Evolutionary conservation across 192 early-diverging fungal genomes (phyloP).

Genomic region (Rhizophagus clarus): DNA sequence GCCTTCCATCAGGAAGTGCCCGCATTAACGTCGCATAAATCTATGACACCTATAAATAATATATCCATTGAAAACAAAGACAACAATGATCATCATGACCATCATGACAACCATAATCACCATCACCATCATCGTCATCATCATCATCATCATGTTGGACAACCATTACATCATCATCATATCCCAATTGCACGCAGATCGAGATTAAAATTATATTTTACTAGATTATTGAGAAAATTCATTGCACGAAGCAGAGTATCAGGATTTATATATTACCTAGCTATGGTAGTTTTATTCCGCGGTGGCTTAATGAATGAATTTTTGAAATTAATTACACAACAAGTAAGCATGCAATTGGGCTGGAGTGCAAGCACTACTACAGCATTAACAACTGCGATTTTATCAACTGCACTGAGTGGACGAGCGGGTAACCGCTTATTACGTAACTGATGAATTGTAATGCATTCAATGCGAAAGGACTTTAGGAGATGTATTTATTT

Average conservation of each 20-base stretch:
- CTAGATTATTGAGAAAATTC: constrained; percentile 16
- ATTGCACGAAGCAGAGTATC: constrained; percentile 10
- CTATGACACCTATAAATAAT: background rate
- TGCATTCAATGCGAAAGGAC: too few species aligned
- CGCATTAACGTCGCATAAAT: background rate
- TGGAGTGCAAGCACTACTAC: constrained; percentile 25
- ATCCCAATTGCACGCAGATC: too few species aligned
- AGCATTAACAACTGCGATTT: constrained; percentile 13
- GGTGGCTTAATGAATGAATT: constrained; percentile 27
- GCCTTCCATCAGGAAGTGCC: background rate
- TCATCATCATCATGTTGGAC: background rate
- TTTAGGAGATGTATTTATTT: too few species aligned
- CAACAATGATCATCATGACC: background rate
- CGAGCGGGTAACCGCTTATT: constrained; percentile 13
- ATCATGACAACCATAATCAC: too few species aligned
- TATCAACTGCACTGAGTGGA: constrained; percentile 25
- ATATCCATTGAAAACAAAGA: background rate
- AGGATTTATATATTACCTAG: constrained; percentile 11
- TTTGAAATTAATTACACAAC: constrained; percentile 18
- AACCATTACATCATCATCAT: background rate
- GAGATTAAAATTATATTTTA: constrained; percentile 3
- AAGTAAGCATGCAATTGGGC: constrained; percentile 23
- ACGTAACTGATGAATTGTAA: background rate
- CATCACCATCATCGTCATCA: background rate
- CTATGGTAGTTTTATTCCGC: constrained; percentile 20